Evolutionary conservation across 139 green algal species (phyloP), one percentile per base, ranked within the genome.

Genomic region (Yamagishiella unicocca): DNA sequence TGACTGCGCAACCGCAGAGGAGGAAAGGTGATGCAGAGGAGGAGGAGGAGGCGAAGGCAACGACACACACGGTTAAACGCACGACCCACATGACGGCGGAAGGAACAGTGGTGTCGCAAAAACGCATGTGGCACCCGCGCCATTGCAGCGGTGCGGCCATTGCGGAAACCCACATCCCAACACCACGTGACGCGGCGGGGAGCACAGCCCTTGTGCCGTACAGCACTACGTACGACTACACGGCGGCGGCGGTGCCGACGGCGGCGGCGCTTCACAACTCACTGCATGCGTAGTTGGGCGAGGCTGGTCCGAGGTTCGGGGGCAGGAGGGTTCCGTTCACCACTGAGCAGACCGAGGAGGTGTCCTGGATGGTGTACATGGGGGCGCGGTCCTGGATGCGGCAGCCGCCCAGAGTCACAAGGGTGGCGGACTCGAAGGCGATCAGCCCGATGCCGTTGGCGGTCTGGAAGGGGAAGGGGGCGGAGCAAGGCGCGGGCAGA

Each of bases 391-490:
- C 85, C 58, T 89, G 45, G 0, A 86, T 25, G 24, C 72, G 79
- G 85, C 89, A 82, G 70, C 73, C 89, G 42, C 79, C 89, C 74
- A 93, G 71, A 17, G 87, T 90, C 27, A 93, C 90, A 14, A 93
- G 82, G 1, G 95, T 97, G 45, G 95, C 93, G 17, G 66, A 50
- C 82, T 97, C 92, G 72, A 91, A 94, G 50, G 92, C 90, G 22
- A 97, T 88, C 0, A 98, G 73, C 6, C 93, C 95, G 10, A 97
- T 89, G 75, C 96, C 95, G 83, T 98, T 88, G 19, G 25, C 38
- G 29, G 78, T 55, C 82, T 81, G 35, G 76, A 53, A 87, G 6
- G 76, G 53, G 38, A 6, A 40, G 29, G 40, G 29, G 29, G 67
- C 55, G 21, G 50, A 12, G 50, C 12, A 58, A 17, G 50, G 50